Evolutionary conservation across 2,329 filamentous ascomycete species (phyloP).

Genomic region (Arachnomyces sp.): DNA sequence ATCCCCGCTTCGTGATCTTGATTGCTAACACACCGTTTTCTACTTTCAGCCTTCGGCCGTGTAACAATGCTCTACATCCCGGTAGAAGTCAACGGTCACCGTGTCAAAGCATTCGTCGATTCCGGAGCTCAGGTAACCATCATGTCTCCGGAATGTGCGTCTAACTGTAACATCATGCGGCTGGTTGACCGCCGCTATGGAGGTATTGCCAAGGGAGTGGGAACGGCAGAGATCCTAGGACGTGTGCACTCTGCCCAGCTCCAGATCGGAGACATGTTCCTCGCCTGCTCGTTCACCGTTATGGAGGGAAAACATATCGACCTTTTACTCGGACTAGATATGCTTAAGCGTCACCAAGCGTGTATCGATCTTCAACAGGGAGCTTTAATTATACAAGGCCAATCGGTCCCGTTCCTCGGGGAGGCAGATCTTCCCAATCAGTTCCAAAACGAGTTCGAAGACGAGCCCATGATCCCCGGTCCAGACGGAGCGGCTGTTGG

Average conservation of each 20-base stretch:
- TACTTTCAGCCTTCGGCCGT: conserved; percentile 68
- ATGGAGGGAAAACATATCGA: conserved; percentile 99
- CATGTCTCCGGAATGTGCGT: conserved; percentile 91
- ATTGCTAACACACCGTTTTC: conserved; percentile 6
- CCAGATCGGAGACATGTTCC: conserved; percentile 76
- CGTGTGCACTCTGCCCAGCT: conserved; percentile 94
- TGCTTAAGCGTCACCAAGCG: conserved; percentile 93
- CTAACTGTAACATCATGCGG: conserved; percentile 90
- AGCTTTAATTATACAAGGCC: conserved; percentile 77
- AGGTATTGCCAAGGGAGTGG: conserved; percentile 86
- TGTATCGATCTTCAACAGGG: conserved; percentile 81
- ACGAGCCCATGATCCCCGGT: conserved; percentile 77
- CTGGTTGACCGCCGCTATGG: conserved; percentile 88
- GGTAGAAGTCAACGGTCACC: conserved; percentile 86
- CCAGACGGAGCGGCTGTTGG: conserved; percentile 87
- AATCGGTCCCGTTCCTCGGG: conserved; percentile 81
- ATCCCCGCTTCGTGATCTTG: neutral
- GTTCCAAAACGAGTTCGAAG: conserved; percentile 58
- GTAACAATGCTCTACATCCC: conserved; percentile 96
- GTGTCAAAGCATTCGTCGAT: conserved; percentile 93
- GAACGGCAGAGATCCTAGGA: conserved; percentile 88
- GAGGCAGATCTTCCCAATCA: conserved; percentile 94
- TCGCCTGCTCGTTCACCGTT: conserved; percentile 94
- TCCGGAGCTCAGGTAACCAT: conserved; percentile 97
- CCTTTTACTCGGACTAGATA: conserved; percentile 84